A percentile compares a stretch with the other conserved stretches of the same genome.
These are phyloP conservation scores for Magnolia kwangsiensis DNA, from an alignment of 164 flowering plant species.

Conservation along the genomic window DNA sequence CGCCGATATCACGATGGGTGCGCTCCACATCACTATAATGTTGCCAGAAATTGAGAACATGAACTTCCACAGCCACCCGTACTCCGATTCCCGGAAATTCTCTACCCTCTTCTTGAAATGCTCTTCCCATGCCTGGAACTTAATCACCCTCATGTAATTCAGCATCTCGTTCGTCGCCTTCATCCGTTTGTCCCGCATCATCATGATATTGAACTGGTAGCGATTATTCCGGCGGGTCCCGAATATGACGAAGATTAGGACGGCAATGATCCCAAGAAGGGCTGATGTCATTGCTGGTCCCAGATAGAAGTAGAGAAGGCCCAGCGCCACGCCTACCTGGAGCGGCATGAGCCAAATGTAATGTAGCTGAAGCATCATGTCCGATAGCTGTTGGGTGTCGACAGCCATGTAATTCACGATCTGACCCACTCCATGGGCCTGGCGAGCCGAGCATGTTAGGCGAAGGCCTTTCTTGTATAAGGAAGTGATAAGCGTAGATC, in stretches of 20 bases:
- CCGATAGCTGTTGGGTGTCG: constrained; percentile 93
- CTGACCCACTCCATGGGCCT: constrained; percentile 87
- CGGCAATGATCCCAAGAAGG: constrained; percentile 37
- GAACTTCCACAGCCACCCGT: constrained; percentile 73
- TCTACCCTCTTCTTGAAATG: constrained; percentile 67
- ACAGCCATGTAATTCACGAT: constrained; percentile 98
- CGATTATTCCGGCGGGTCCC: constrained; percentile 58
- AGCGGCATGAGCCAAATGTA: constrained; percentile 81
- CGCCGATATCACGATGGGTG: constrained; percentile 62
- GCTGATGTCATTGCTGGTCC: constrained; percentile 55
- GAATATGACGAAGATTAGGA: constrained; percentile 49
- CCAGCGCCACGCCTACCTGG: constrained; percentile 59
- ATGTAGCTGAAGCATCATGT: constrained; percentile 85
- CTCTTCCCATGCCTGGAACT: constrained; percentile 97
- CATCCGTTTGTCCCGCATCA: constrained; percentile 70
- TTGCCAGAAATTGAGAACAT: constrained; percentile 59
- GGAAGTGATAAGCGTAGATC: constrained; percentile 70
- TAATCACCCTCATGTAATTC: constrained; percentile 76
- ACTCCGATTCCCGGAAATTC: constrained; percentile 60
- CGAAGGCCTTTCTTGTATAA: constrained; percentile 83
- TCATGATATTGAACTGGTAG: constrained; percentile 60
- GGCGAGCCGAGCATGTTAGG: constrained; percentile 79
- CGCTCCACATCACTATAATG: constrained; percentile 70
- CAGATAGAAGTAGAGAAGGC: constrained; percentile 57
- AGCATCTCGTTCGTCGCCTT: constrained; percentile 92